Conservation (phyloP, 495 filamentous ascomycete genomes). For the Sphaerosporella brunnea region DNA sequence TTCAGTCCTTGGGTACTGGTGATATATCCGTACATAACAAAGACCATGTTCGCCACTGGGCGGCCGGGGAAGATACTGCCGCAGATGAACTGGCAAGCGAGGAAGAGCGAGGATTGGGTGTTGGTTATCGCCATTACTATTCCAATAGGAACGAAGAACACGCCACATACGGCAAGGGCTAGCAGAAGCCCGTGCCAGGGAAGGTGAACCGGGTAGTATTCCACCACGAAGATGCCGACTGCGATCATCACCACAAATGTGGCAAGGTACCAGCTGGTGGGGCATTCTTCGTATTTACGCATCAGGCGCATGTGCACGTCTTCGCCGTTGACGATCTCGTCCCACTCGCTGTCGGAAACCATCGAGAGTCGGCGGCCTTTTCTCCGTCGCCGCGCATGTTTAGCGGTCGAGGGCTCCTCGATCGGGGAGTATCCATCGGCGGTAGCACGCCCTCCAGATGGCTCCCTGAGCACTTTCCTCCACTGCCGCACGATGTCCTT, state of each 20-base stretch:
- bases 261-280: slow-evolving; percentile 56
- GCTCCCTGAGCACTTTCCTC: slow-evolving; percentile 12
- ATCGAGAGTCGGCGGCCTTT: slow-evolving; percentile 12
- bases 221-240: slow-evolving; percentile 67
- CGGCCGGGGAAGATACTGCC: slow-evolving; percentile 62
- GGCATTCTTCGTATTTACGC: slow-evolving; percentile 55
- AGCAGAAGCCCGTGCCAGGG: slow-evolving; percentile 65
- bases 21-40: slow-evolving; percentile 66
- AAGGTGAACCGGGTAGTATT: slow-evolving; percentile 59
- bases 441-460: background rate
- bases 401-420: background rate
- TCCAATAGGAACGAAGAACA: slow-evolving; percentile 63
- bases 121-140: slow-evolving; percentile 79
- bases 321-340: slow-evolving; percentile 44
- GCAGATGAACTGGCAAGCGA: slow-evolving; percentile 67
- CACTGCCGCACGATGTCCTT: slow-evolving; percentile 56
- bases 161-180: slow-evolving; percentile 50
- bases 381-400: background rate
- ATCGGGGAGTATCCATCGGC: slow-evolving; percentile 1
- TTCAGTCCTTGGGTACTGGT: slow-evolving; percentile 69
- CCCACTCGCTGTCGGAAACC: slow-evolving; percentile 27
- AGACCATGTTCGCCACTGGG: slow-evolving; percentile 77
- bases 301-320: slow-evolving; percentile 68
- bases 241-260: slow-evolving; percentile 52
- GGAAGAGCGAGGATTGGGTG: slow-evolving; percentile 61